Evolutionary conservation across 192 early-diverging fungal species (phyloP).

Genomic region (Coemansia sp.): DNA sequence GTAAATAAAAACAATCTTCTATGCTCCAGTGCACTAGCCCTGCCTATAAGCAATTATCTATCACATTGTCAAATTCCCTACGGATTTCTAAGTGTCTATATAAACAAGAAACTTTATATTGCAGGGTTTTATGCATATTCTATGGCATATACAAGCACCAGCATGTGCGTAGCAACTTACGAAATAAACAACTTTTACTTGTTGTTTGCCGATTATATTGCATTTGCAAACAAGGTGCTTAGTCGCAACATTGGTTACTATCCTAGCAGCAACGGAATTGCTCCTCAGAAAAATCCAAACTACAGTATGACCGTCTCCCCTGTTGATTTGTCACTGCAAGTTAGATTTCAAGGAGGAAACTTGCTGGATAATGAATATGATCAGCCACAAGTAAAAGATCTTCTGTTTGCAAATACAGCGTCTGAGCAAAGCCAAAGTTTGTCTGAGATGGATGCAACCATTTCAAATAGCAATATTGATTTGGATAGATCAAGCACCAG

Average conservation of each 20-base stretch:
- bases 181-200: background rate
- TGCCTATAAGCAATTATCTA: background rate
- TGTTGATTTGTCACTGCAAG: no score
- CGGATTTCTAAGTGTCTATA: background rate
- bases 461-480: no score
- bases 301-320: conserved; percentile 1
- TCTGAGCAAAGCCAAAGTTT: no score
- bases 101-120: background rate
- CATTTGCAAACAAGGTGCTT: background rate
- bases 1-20: background rate
- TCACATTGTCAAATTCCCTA: background rate
- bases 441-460: no score
- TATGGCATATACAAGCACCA: no score
- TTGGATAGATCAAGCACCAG: no score
- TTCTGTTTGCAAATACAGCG: no score
- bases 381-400: no score
- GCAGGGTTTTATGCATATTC: background rate
- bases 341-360: background rate
- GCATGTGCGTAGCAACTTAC: background rate
- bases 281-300: background rate
- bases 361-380: background rate
- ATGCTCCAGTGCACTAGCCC: background rate
- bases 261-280: background rate
- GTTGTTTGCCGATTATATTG: conserved; percentile 8
- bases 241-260: background rate